Evolutionary conservation across 2,329 filamentous ascomycete genomes (phyloP).

Genomic region (Botrytis porri): DNA sequence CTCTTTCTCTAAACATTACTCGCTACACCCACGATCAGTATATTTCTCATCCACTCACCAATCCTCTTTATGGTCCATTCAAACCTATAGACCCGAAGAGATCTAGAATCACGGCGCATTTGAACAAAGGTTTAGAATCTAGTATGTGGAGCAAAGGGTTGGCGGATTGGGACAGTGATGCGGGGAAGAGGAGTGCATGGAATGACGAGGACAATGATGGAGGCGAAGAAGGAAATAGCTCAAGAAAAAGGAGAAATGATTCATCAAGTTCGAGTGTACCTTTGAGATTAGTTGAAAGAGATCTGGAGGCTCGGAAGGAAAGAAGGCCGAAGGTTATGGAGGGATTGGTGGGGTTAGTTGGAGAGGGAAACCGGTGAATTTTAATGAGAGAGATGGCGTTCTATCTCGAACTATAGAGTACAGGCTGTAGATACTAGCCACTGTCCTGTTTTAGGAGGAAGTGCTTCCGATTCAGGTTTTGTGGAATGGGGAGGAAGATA

Average conservation of each 20-base stretch:
- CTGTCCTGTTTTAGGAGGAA: background rate
- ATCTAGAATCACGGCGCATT: slow-evolving; percentile 29
- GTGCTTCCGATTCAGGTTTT: background rate
- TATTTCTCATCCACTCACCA: slow-evolving; percentile 24
- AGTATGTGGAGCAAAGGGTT: slow-evolving; percentile 30
- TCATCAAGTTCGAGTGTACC: slow-evolving; percentile 17
- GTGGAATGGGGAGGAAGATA: background rate
- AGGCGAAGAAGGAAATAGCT: background rate
- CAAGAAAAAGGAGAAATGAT: background rate
- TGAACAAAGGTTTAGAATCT: slow-evolving; percentile 25
- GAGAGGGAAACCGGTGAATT: background rate
- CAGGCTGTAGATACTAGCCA: background rate
- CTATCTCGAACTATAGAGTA: background rate
- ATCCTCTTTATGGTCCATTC: slow-evolving; percentile 35
- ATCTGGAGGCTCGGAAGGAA: background rate
- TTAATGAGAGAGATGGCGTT: background rate
- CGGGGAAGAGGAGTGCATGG: slow-evolving; percentile 17
- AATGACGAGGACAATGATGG: background rate
- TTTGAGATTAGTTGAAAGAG: slow-evolving; percentile 21
- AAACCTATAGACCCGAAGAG: slow-evolving; percentile 23
- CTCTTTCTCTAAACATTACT: slow-evolving; percentile 25
- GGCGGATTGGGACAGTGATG: slow-evolving; percentile 37
- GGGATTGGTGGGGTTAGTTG: slow-evolving; percentile 1
- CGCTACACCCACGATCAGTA: slow-evolving; percentile 23
- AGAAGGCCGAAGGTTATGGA: slow-evolving; percentile 7